Evolutionary conservation across 2,329 filamentous ascomycete species (phyloP).

Genomic region (Neophaeococcomyces aloes): DNA sequence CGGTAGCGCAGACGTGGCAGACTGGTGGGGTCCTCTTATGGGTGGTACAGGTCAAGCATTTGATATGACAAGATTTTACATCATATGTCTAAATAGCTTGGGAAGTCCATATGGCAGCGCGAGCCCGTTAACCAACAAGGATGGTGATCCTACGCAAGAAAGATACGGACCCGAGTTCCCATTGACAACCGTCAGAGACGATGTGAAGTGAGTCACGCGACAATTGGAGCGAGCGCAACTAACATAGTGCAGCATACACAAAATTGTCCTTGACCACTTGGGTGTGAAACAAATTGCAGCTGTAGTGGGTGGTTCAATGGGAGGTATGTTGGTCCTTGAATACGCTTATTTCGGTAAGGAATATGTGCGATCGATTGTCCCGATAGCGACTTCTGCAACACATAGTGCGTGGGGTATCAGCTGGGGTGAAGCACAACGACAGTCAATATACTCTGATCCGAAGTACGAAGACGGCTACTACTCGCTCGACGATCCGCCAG

Average conservation of each 20-base stretch:
- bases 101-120: constrained; percentile 47
- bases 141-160: constrained; percentile 62
- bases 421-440: constrained; percentile 48
- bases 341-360: constrained; percentile 61
- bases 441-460: constrained; percentile 85
- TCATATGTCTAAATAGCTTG: constrained; percentile 45
- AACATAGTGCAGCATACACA: constrained; percentile 37
- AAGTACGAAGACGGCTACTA: constrained; percentile 99
- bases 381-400: constrained; percentile 46
- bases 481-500: constrained; percentile 71
- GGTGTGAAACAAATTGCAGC: constrained; percentile 45
- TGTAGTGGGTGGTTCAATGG: constrained; percentile 49
- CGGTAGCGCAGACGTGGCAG: constrained; percentile 45
- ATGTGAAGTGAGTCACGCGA: constrained; percentile 62
- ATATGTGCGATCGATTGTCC: constrained; percentile 44
- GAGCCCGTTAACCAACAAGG: constrained; percentile 60
- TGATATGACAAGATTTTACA: constrained; percentile 43
- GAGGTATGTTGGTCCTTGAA: constrained; percentile 48
- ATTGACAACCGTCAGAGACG: constrained; percentile 85
- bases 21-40: constrained; percentile 48
- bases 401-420: constrained; percentile 51
- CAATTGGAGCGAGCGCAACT: constrained; percentile 5
- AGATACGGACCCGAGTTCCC: constrained; percentile 94
- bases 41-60: constrained; percentile 44
- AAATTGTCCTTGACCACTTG: constrained; percentile 44